Percentiles rank a stretch among this genome's conserved stretches.
phyloP scores from a whole-genome alignment of 73 alveolate genomes.

The Paramecium bursaria region DNA sequence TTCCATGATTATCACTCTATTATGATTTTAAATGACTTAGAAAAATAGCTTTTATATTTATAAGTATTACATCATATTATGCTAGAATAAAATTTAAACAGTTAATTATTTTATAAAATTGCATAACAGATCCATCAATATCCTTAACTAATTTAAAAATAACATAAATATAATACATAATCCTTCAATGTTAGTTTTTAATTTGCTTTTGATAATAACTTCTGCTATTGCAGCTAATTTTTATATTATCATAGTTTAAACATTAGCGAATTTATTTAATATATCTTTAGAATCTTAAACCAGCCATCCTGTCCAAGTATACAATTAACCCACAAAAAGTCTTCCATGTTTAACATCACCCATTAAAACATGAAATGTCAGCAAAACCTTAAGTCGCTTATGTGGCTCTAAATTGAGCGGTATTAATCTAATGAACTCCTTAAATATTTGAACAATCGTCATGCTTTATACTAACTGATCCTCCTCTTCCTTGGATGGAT shows the following conservation, averaged over 20 bases:
- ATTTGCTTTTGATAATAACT: neutral
- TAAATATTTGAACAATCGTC: conserved; percentile 51
- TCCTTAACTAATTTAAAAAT: conserved; percentile 17
- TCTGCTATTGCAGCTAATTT: conserved; percentile 52
- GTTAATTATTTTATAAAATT: conserved; percentile 48
- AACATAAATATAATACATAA: conserved; percentile 8
- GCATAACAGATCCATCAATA: conserved; percentile 13
- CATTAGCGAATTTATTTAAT: neutral
- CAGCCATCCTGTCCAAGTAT: conserved; percentile 40
- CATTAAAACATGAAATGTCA: conserved; percentile 51
- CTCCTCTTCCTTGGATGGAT: conserved; percentile 58
- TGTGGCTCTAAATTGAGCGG: conserved; percentile 14
- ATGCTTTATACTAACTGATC: conserved; percentile 48
- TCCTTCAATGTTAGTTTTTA: neutral
- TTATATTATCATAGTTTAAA: conserved; percentile 49
- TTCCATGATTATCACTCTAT: conserved; percentile 9
- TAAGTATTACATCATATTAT: conserved; percentile 34
- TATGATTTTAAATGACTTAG: neutral
- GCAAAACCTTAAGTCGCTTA: conserved; percentile 25
- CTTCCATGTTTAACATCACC: conserved; percentile 60
- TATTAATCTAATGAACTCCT: conserved; percentile 27
- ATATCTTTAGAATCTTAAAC: neutral
- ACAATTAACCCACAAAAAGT: conserved; percentile 31
- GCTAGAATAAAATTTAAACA: conserved; percentile 16
- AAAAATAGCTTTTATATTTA: conserved; percentile 6